Evolutionary conservation across 2,329 filamentous ascomycete genomes (phyloP).

Genomic region (Diplodia corticola): DNA sequence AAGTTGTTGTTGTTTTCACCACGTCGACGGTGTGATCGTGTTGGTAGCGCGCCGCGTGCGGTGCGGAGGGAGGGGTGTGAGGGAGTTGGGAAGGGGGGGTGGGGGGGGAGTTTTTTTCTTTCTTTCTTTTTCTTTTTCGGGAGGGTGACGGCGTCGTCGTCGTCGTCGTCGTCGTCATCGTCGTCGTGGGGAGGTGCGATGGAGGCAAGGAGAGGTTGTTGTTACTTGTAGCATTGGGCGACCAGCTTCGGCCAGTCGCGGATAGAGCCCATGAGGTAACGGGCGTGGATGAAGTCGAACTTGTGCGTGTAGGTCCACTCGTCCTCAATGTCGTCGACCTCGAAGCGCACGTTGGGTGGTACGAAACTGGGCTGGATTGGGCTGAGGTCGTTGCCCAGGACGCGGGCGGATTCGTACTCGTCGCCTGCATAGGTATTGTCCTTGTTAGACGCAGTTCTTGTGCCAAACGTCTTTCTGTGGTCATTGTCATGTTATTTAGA

Average conservation of each 20-base stretch:
- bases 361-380: conserved; percentile 53
- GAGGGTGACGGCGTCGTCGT: too few relatives aligned
- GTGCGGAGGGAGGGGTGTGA: conserved; percentile 35
- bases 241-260: conserved; percentile 55
- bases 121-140: too few relatives aligned
- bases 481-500: not conserved
- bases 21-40: too few relatives aligned
- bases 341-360: conserved; percentile 49
- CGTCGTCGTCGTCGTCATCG: too few relatives aligned
- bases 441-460: too few relatives aligned
- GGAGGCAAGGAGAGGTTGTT: conserved; percentile 24
- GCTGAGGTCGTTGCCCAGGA: conserved; percentile 50
- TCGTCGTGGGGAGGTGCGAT: too few relatives aligned
- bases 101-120: too few relatives aligned
- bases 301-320: conserved; percentile 35
- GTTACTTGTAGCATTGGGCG: conserved; percentile 49
- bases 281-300: conserved; percentile 60
- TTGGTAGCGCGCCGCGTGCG: too few relatives aligned
- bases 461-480: not conserved
- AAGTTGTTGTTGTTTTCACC: too few relatives aligned
- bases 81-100: too few relatives aligned
- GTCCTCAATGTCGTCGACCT: conserved; percentile 51
- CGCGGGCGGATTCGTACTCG: conserved; percentile 32
- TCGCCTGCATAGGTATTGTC: conserved; percentile 27
- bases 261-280: conserved; percentile 54